A percentile compares a stretch with the other conserved stretches of the same genome.
Conservation (phyloP, 2,329 filamentous ascomycete genomes). For the Xylogone sp. region DNA sequence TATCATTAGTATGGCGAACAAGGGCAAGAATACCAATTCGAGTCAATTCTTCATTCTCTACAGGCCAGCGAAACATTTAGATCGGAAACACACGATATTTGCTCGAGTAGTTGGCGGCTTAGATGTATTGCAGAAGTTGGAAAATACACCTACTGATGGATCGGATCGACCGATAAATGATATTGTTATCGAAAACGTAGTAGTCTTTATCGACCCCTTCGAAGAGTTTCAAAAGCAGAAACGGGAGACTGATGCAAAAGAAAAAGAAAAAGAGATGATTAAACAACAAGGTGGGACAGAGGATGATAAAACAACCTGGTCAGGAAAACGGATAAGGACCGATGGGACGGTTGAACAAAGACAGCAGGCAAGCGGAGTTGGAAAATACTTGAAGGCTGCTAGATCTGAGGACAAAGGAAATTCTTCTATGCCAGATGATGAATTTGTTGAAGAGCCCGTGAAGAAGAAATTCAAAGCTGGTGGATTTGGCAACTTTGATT, state of each 20-base stretch:
- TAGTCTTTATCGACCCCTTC: constrained; percentile 91
- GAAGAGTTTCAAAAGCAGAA: constrained; percentile 84
- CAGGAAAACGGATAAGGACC: constrained; percentile 79
- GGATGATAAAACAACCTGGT: constrained; percentile 92
- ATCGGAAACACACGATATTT: constrained; percentile 97
- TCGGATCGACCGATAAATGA: constrained; percentile 72
- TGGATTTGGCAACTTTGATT: constrained; percentile 94
- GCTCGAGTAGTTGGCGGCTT: constrained; percentile 76
- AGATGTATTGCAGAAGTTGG: constrained; percentile 70
- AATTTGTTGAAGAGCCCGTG: constrained; percentile 62
- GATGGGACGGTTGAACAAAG: constrained; percentile 54
- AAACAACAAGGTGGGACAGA: constrained; percentile 67
- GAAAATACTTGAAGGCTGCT: constrained; percentile 77
- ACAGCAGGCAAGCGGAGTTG: constrained; percentile 47
- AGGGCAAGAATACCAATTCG: constrained; percentile 96
- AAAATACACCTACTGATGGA: constrained; percentile 72
- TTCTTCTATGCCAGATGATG: constrained; percentile 56
- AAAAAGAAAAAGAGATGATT: constrained; percentile 58
- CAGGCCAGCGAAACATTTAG: constrained; percentile 76
- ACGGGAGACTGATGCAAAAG: constrained; percentile 55
- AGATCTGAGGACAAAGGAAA: constrained; percentile 31
- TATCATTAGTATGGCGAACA: constrained; percentile 92
- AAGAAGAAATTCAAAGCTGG: constrained; percentile 77
- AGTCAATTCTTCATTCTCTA: constrained; percentile 95
- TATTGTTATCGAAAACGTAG: constrained; percentile 76